These are phyloP conservation scores for Curvularia lunata DNA, from an alignment of 2,329 filamentous ascomycete genomes.

Conservation along the genomic window DNA sequence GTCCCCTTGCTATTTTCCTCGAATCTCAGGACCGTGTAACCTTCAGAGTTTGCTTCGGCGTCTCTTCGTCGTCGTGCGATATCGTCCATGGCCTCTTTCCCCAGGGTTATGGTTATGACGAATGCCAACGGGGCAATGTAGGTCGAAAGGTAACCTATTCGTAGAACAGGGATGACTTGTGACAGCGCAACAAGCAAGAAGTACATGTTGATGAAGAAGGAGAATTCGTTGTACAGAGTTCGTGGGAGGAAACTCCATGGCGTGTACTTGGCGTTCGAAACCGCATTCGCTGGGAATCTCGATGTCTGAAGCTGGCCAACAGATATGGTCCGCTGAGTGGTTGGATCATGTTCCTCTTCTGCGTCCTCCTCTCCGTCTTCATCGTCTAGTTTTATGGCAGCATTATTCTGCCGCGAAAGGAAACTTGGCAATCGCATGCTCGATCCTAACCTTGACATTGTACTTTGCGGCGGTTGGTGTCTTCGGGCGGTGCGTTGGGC, in stretches of 20 bases:
- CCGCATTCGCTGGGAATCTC: slow-evolving; percentile 85
- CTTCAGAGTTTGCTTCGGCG: slow-evolving; percentile 91
- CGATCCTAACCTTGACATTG: slow-evolving; percentile 58
- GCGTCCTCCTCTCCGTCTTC: slow-evolving; percentile 49
- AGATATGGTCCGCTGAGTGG: slow-evolving; percentile 73
- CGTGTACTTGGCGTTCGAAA: slow-evolving; percentile 98
- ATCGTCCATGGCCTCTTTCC: slow-evolving; percentile 95
- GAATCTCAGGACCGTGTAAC: slow-evolving; percentile 79
- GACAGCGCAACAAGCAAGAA: slow-evolving; percentile 94
- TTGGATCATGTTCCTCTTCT: slow-evolving; percentile 61
- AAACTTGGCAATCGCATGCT: slow-evolving; percentile 71
- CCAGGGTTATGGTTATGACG: slow-evolving; percentile 88
- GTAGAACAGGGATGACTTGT: slow-evolving; percentile 85
- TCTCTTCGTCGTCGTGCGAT: slow-evolving; percentile 85
- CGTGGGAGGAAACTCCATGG: slow-evolving; percentile 91
- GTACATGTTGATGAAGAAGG: slow-evolving; percentile 99
- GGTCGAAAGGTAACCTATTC: slow-evolving; percentile 93
- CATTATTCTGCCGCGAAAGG: slow-evolving; percentile 51
- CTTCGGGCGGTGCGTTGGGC: slow-evolving; percentile 33
- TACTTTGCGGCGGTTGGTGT: slow-evolving; percentile 36
- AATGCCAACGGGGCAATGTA: slow-evolving; percentile 93
- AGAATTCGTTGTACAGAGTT: slow-evolving; percentile 98
- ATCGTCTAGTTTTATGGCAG: slow-evolving; percentile 35
- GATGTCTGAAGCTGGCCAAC: slow-evolving; percentile 76
- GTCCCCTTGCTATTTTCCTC: slow-evolving; percentile 58